Conservation (phyloP, 441 rosid species). For the Eutrema salsugineum region DNA sequence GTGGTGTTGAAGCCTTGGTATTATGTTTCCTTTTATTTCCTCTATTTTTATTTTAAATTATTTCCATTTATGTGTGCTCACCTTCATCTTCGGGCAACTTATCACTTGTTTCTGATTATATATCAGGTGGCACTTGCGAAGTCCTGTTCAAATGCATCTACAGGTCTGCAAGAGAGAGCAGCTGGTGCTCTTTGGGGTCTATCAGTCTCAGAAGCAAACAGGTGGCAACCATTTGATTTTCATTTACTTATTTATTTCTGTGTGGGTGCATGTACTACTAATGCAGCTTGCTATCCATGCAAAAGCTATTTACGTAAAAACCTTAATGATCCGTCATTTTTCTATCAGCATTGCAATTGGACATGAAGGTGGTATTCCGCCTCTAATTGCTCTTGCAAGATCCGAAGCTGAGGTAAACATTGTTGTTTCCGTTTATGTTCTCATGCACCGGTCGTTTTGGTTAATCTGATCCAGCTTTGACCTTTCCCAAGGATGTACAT, state of each 20-base stretch:
- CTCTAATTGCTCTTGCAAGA: constrained; percentile 79
- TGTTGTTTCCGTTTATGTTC: constrained; percentile 18
- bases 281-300: background rate
- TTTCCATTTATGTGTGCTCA: background rate
- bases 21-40: background rate
- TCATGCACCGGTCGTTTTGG: background rate
- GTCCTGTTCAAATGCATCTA: constrained; percentile 77
- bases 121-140: constrained; percentile 88
- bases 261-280: too few species aligned
- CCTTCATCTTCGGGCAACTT: constrained; percentile 5
- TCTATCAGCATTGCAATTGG: constrained; percentile 88
- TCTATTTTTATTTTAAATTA: background rate
- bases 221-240: constrained; percentile 40
- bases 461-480: constrained; percentile 1
- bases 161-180: constrained; percentile 97
- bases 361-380: constrained; percentile 94
- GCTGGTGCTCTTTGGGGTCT: constrained; percentile 99
- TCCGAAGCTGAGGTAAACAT: constrained; percentile 74
- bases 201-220: constrained; percentile 90
- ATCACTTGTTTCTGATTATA: constrained; percentile 20
- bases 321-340: background rate
- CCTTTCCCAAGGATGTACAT: constrained; percentile 80
- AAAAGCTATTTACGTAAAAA: background rate
- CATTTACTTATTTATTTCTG: too few species aligned
- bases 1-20: constrained; percentile 99